These are phyloP conservation scores for Penicillium sp. DNA, from an alignment of 2,329 filamentous ascomycete species.

Conservation along the genomic window DNA sequence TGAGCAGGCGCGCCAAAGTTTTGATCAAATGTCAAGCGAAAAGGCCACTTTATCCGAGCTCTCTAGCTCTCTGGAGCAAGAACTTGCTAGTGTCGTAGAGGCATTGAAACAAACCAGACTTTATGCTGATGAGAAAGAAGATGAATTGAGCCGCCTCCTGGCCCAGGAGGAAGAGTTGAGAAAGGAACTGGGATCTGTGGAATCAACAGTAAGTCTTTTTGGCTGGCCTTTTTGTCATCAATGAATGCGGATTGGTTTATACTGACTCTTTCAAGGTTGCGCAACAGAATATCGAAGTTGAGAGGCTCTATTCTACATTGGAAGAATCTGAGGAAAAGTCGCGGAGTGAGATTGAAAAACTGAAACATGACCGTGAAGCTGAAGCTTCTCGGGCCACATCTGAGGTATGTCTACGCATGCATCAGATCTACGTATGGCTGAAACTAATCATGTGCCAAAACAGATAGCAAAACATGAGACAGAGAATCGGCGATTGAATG, in stretches of 20 bases:
- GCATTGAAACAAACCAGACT: slow-evolving; percentile 23
- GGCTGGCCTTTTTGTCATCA: background rate
- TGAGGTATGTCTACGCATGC: slow-evolving; percentile 22
- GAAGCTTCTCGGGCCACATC: slow-evolving; percentile 20
- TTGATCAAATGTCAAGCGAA: slow-evolving; percentile 27
- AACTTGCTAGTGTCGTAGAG: slow-evolving; percentile 26
- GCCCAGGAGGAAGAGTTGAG: slow-evolving; percentile 23
- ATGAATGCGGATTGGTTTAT: background rate
- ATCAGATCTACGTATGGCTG: background rate
- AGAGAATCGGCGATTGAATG: slow-evolving; percentile 28
- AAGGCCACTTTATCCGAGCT: slow-evolving; percentile 26
- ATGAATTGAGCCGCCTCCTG: slow-evolving; percentile 26
- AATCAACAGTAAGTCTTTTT: slow-evolving; percentile 25
- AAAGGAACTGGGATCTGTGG: slow-evolving; percentile 17
- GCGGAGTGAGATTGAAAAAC: slow-evolving; percentile 19
- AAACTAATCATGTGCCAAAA: background rate
- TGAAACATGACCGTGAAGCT: slow-evolving; percentile 24
- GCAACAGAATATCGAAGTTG: slow-evolving; percentile 23
- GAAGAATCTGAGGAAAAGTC: slow-evolving; percentile 24
- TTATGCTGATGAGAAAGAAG: slow-evolving; percentile 27
- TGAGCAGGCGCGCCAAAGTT: slow-evolving; percentile 19
- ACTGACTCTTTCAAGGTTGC: slow-evolving; percentile 25
- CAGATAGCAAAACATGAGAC: slow-evolving; percentile 29
- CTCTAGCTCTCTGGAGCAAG: slow-evolving; percentile 23
- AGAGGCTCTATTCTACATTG: slow-evolving; percentile 23